Evolutionary conservation across 2,329 filamentous ascomycete species (phyloP).

Genomic region (Fusarium torulosum): DNA sequence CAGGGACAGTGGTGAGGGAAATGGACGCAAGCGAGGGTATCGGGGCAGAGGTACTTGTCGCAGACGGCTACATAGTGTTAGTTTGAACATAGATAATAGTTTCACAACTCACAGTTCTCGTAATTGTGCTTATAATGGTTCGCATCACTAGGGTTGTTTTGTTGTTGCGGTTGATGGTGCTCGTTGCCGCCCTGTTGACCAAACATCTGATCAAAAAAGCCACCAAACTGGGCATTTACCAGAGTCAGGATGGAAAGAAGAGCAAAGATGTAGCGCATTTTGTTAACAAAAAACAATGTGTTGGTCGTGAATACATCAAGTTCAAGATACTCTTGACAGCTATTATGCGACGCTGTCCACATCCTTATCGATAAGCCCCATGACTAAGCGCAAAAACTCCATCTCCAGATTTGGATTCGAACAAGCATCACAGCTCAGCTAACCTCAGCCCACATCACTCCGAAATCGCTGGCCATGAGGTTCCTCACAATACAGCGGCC

Average conservation of each 20-base stretch:
- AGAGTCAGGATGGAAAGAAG: slow-evolving; percentile 71
- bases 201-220: slow-evolving; percentile 99
- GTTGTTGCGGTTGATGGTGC: slow-evolving; percentile 71
- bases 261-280: slow-evolving; percentile 55
- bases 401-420: slow-evolving; percentile 37
- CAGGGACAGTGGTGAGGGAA: slow-evolving; percentile 98
- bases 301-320: not conserved
- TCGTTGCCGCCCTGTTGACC: slow-evolving; percentile 63
- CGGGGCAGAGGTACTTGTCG: slow-evolving; percentile 93
- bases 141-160: slow-evolving; percentile 88
- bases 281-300: slow-evolving; percentile 15
- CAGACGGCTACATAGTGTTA: slow-evolving; percentile 73
- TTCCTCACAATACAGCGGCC: slow-evolving; percentile 63
- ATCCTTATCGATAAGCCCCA: slow-evolving; percentile 49
- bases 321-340: slow-evolving; percentile 4
- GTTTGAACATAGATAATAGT: not conserved
- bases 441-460: slow-evolving; percentile 53
- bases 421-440: slow-evolving; percentile 33
- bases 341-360: slow-evolving; percentile 45
- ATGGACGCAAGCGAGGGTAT: slow-evolving; percentile 93
- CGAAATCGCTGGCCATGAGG: slow-evolving; percentile 57
- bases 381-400: slow-evolving; percentile 51
- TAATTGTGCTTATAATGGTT: slow-evolving; percentile 81
- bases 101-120: slow-evolving; percentile 67
- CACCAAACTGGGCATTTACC: slow-evolving; percentile 83